Percentiles rank a stretch among this genome's conserved stretches.
These are phyloP conservation scores for Cryphonectria naterciae DNA, from an alignment of 2,329 filamentous ascomycete species.

Conservation along the genomic window DNA sequence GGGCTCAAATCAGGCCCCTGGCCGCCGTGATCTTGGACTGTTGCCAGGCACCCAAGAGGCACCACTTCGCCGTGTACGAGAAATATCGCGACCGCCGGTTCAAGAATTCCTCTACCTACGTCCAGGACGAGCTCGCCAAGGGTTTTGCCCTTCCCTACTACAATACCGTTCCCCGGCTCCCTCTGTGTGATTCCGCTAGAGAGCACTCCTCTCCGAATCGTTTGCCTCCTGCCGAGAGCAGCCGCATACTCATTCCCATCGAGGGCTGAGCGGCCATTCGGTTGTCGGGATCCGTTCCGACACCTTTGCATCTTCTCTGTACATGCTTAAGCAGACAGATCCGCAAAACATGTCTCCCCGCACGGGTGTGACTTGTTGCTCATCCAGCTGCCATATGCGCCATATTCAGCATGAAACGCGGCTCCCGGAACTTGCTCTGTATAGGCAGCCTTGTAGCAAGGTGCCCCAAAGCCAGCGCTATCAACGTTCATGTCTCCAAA, in stretches of 20 bases:
- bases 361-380: slow-evolving; percentile 27
- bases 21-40: slow-evolving; percentile 83
- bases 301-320: slow-evolving; percentile 28
- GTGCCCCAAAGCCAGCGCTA: slow-evolving; percentile 9
- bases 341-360: slow-evolving; percentile 23
- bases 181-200: slow-evolving; percentile 28
- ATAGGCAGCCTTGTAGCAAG: slow-evolving; percentile 16
- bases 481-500: slow-evolving; percentile 11
- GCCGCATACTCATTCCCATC: slow-evolving; percentile 26
- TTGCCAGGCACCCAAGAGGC: slow-evolving; percentile 77
- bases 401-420: slow-evolving; percentile 25
- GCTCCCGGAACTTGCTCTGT: slow-evolving; percentile 26
- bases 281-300: slow-evolving; percentile 20
- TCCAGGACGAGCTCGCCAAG: slow-evolving; percentile 72
- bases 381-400: slow-evolving; percentile 25
- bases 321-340: slow-evolving; percentile 30
- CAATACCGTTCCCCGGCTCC: slow-evolving; percentile 44
- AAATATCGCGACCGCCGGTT: slow-evolving; percentile 90
- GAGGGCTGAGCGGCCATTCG: slow-evolving; percentile 25
- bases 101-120: slow-evolving; percentile 81
- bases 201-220: slow-evolving; percentile 24
- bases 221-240: slow-evolving; percentile 21
- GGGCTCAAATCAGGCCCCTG: slow-evolving; percentile 77
- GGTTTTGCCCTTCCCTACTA: slow-evolving; percentile 57
- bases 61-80: slow-evolving; percentile 86